Conservation (phyloP, 2,329 filamentous ascomycete species). For the Arthroderma sp. region DNA sequence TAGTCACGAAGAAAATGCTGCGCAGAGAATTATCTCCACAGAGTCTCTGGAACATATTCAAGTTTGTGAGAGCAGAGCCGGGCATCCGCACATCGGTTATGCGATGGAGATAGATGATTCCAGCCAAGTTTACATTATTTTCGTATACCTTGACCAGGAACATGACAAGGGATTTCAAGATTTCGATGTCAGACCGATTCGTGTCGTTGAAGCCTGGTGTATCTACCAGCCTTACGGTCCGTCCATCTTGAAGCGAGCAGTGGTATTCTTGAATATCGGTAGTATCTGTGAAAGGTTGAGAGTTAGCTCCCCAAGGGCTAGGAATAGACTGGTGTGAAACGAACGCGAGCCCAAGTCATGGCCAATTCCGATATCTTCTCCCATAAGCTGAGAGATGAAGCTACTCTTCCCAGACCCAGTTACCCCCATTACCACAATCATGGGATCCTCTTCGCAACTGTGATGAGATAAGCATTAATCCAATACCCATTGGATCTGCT, state of each 20-base stretch:
- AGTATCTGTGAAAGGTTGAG: constrained; percentile 1
- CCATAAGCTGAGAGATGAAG: constrained; percentile 17
- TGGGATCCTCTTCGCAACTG: no score
- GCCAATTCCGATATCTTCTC: background rate
- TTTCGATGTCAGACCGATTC: constrained; percentile 1
- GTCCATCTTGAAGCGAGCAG: background rate
- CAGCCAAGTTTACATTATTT: constrained; percentile 4
- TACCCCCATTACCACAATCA: constrained; percentile 28
- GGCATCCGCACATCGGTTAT: constrained; percentile 8
- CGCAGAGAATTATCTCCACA: constrained; percentile 2
- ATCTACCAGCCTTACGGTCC: constrained; percentile 8
- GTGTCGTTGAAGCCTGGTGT: constrained; percentile 12
- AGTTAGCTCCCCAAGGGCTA: background rate
- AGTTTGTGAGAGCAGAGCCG: constrained; percentile 6
- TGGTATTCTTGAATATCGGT: background rate
- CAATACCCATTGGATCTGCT: no score
- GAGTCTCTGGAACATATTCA: constrained; percentile 8
- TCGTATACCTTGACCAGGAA: constrained; percentile 3
- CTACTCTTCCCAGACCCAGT: constrained; percentile 29
- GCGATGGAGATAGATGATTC: constrained; percentile 10
- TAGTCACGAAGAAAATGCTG: background rate
- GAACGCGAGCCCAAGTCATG: background rate
- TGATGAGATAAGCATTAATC: no score
- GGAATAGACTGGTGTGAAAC: background rate
- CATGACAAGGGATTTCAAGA: constrained; percentile 7